phyloP scores from a whole-genome alignment of 352 stramenopile genomes.

The Phytophthora nicotianae region DNA sequence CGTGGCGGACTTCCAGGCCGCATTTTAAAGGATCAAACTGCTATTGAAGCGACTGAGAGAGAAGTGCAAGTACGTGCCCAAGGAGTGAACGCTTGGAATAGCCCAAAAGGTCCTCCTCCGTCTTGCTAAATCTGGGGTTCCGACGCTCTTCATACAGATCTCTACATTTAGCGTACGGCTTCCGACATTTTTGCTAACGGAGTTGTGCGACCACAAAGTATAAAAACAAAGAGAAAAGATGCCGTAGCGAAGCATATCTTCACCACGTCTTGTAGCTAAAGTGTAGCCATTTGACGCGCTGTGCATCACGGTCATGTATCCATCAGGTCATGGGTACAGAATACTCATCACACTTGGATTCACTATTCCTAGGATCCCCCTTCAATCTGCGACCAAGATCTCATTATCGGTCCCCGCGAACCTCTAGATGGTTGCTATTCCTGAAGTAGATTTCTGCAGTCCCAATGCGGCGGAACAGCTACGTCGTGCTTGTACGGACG shows the following conservation, averaged over 20 bases:
- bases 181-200: too few relatives aligned
- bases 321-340: too few relatives aligned
- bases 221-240: background rate
- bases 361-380: too few relatives aligned
- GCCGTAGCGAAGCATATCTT: too few relatives aligned
- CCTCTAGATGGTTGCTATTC: constrained; percentile 27
- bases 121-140: background rate
- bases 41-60: background rate
- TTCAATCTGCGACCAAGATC: background rate
- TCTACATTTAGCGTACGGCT: background rate
- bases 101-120: background rate
- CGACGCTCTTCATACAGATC: background rate
- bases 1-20: constrained; percentile 3
- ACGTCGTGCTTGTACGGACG: constrained; percentile 52
- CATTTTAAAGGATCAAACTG: background rate
- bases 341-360: too few relatives aligned
- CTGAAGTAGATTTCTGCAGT: constrained; percentile 57
- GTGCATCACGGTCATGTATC: background rate
- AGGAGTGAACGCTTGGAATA: background rate
- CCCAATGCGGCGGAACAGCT: constrained; percentile 51
- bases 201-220: too few relatives aligned
- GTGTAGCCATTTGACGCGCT: background rate
- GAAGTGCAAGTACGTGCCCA: background rate
- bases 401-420: background rate
- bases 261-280: too few relatives aligned